These are phyloP conservation scores for Colletotrichum sp. DNA, from an alignment of 2,329 filamentous ascomycete genomes.

Conservation along the genomic window DNA sequence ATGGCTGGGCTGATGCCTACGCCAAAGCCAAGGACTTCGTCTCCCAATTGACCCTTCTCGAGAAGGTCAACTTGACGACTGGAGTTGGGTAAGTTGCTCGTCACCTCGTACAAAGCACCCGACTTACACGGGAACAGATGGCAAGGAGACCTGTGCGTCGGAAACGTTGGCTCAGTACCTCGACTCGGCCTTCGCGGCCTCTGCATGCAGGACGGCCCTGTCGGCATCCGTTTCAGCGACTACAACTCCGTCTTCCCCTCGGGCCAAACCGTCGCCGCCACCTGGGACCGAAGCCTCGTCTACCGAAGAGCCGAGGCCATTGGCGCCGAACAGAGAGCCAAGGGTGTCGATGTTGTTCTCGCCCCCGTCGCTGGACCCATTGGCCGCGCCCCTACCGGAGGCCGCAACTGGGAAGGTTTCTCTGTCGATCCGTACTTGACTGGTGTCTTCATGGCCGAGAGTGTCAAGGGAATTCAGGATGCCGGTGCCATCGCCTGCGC, in stretches of 20 bases:
- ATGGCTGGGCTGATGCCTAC: slow-evolving; percentile 79
- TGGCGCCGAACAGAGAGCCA: slow-evolving; percentile 70
- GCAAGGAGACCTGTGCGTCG: slow-evolving; percentile 76
- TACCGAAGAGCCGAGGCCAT: slow-evolving; percentile 51
- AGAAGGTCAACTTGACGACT: slow-evolving; percentile 96
- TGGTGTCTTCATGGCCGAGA: slow-evolving; percentile 73
- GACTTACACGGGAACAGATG: slow-evolving; percentile 52
- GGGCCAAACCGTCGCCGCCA: slow-evolving; percentile 81
- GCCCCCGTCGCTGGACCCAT: slow-evolving; percentile 52
- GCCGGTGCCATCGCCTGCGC: slow-evolving; percentile 83
- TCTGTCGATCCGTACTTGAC: slow-evolving; percentile 77
- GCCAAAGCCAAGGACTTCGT: slow-evolving; percentile 79
- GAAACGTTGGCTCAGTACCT: slow-evolving; percentile 74
- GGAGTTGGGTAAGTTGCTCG: slow-evolving; percentile 72
- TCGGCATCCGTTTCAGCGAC: slow-evolving; percentile 79
- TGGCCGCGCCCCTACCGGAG: slow-evolving; percentile 49
- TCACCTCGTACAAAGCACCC: not conserved
- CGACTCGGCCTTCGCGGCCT: slow-evolving; percentile 72
- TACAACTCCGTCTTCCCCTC: slow-evolving; percentile 83
- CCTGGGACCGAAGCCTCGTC: slow-evolving; percentile 77
- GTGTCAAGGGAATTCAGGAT: slow-evolving; percentile 80
- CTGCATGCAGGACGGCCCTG: slow-evolving; percentile 87
- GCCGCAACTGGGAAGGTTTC: slow-evolving; percentile 70
- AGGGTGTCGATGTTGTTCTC: slow-evolving; percentile 78
- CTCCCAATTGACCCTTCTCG: slow-evolving; percentile 78